Base-by-base conservation (phyloP, 495 filamentous ascomycete genomes). In the Chlorociboria aeruginascens region DNA sequence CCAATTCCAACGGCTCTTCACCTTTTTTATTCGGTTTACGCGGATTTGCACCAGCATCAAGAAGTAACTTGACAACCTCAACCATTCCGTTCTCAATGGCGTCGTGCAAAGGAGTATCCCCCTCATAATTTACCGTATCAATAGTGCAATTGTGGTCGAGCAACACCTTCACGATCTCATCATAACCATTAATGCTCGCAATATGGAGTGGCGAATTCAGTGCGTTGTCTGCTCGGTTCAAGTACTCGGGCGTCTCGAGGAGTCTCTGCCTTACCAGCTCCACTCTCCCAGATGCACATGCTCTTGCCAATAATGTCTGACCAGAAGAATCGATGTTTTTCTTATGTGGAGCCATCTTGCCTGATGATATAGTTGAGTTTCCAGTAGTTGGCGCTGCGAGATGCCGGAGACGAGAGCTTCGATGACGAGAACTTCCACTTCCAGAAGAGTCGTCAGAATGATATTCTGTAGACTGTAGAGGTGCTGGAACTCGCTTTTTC, bases 161-260 rank as follows among this genome's bases (percentile, higher is more conserved):
- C 9, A 98, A 71, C 39, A 86, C 73, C 59, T 85, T 76, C 14
- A 92, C 92, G 46, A 96, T 85, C 33, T 87, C 78, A 6, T 75
- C 77, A 58, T 79, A 80, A 7, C 92, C 92, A 52, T 89, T 78
- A 12, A 98, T 70, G 41, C 88, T 78, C 4, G 90, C 87, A 54
- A 92, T 87, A 58, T 98, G 92, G 32, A 98, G 67, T 44, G 92
- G 93, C 7, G 89, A 89, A 60, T 97, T 96, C 17, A 85, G 86
- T 10, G 90, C 93, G 63, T 94, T 87, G 58, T 98, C 93, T 36
- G 85, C 78, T 42, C 88, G 73, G 61, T 97, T 85, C 43, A 97
- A 66, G 64, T 95, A 86, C 43, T 89, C 82, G 2, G 85, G 87
- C 17, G 85, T 79, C 56, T 90, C 83, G 6, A 78, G 69, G 31